Base-by-base conservation (phyloP, 495 filamentous ascomycete species). In the Aspergillus affinis region DNA sequence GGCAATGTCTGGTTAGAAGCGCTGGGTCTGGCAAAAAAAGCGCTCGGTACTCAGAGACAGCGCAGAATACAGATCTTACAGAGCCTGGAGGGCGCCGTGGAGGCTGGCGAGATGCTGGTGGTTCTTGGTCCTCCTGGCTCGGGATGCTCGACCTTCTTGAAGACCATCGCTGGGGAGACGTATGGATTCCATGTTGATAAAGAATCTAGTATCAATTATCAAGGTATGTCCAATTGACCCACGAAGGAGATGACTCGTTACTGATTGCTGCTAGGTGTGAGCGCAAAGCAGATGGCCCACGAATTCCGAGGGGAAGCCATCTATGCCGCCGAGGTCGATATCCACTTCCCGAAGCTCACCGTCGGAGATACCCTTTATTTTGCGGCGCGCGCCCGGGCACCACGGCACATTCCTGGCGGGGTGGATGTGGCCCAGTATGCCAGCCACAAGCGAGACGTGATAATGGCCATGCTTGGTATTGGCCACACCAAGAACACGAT, bases 81-180 rank as follows among this genome's bases (percentile, higher is more conserved):
- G 27, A 72, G 82, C 23, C 88, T 92, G 65, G 85, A 88, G 52
- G 90, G 89, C 0, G 63, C 90, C 8, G 76, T 92, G 1, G 79
- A 81, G 58, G 83, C 82, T 21, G 90, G 90, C 13, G 90, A 93
- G 74, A 90, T 89, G 84, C 74, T 92, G 29, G 75, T 92, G n/a
- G 90, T 92, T 0, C 79, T 93, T 15, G 90, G 89, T 12, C 83
- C 84, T 27, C 90, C 90, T 10, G 90, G 86, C 48, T 71, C 80
- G 49, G 87, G 88, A 10, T 88, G 85, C 58, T 84, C 86, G 19
- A 92, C 90, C 1, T 83, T 93, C 55, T 67, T 91, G 45, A 88
- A 89, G 73, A 83, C 85, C 6, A 74, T 91, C 17, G 79, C 85
- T 7, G 88, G 88, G 23, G 84, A 90, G 59, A 79, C 80, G 32